A percentile compares a stretch with the other conserved stretches of the same genome.
Conservation (phyloP, 2,329 filamentous ascomycete species). For the Bisporella sp. region DNA sequence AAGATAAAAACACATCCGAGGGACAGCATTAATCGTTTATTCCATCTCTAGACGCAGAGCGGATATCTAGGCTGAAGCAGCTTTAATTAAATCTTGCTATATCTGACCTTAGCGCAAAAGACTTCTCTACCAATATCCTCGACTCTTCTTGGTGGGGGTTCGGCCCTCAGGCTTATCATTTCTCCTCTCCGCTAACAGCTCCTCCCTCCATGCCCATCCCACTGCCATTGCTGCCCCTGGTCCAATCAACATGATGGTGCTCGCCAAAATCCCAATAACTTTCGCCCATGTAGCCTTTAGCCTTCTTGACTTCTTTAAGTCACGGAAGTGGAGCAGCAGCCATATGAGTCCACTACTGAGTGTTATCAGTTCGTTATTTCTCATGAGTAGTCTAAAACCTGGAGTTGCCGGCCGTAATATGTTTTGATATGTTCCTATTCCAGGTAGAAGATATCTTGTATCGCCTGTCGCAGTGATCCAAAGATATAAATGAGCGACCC, state of each 20-base stretch:
- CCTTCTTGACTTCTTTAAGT: conserved; percentile 28
- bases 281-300: conserved; percentile 17
- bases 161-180: background rate
- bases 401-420: conserved; percentile 4
- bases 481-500: conserved; percentile 12
- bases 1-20: too few relatives aligned
- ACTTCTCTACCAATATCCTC: too few relatives aligned
- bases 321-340: conserved; percentile 25
- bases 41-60: too few relatives aligned
- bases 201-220: conserved; percentile 30
- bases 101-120: too few relatives aligned
- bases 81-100: too few relatives aligned
- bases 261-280: conserved; percentile 14
- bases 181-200: conserved; percentile 21
- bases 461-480: conserved; percentile 12
- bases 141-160: too few relatives aligned
- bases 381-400: conserved; percentile 10
- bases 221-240: conserved; percentile 25
- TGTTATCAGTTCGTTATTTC: conserved; percentile 19
- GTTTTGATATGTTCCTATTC: conserved; percentile 19
- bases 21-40: too few relatives aligned
- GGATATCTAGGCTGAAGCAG: too few relatives aligned
- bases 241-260: conserved; percentile 18
- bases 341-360: conserved; percentile 24
- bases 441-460: conserved; percentile 17